Base-by-base conservation (phyloP, 176 grass and related monocot species). In the Cenchrus purpureus region DNA sequence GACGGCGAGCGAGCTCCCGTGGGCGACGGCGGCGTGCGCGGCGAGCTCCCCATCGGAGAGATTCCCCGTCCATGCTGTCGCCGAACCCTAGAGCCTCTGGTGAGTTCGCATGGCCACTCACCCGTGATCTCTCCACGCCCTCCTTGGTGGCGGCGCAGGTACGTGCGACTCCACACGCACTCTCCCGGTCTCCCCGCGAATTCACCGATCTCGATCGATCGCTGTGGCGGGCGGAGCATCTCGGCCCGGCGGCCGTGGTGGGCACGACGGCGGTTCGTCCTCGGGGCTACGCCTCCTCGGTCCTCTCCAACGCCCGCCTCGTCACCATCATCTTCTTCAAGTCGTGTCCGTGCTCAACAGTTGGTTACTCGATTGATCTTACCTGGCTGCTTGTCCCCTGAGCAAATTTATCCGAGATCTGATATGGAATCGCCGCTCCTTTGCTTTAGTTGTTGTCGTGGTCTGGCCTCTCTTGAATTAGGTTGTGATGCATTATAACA, bases 311-410 rank as follows among this genome's bases (percentile, higher is more conserved):
- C 84, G 91, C 97, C 51, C 10, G 77, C 55, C 90, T 99, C 65
- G 91, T 96, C 75, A 73, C 65, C 86, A 96, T 99, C 85, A 91
- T 99, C 88, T 99, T 99, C 88, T 96, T 94, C 81, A 99, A 96
- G 89, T 96, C 60, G 97, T 94, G 49, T 94, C 74, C 62, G 88
- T 99, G 60, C 94, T 99, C 86, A 99, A 91, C 73, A 93, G 97
- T 92, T 62, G 11, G 60, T 19, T 67, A 12, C 49, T 75, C 64
- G 32, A 32, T 3, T 83, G 16, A 43, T 43, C 52, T 44, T 8
- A 8, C 16, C 25, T 54, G 31, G 25, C 28, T 19, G 42, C 3
- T 29, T 8, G 17, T 61, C 1, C 49, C 79, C n/a, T 3, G 10
- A 53, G 62, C 20, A 34, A 10, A 15, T 54, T 3, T 28, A 52